Conservation (phyloP, 306 rosid genomes). For the Trifolium dubium region DNA sequence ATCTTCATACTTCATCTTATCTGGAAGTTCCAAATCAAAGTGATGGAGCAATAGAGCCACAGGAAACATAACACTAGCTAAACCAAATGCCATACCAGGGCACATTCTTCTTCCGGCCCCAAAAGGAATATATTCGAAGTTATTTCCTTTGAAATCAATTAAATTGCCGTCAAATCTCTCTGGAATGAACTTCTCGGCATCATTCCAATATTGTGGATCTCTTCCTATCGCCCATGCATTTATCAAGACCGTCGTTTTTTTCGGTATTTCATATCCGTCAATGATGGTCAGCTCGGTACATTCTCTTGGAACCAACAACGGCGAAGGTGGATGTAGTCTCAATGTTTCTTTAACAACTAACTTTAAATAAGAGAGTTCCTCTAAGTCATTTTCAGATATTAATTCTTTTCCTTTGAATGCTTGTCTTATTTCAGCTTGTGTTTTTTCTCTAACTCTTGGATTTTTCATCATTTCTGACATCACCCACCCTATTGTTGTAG, state of each 20-base stretch:
- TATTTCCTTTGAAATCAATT: conserved; percentile 2
- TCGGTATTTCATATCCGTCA: not conserved
- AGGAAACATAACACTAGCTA: conserved; percentile 2
- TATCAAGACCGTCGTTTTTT: not conserved
- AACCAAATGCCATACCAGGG: conserved; percentile 2
- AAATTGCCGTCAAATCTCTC: conserved; percentile 18
- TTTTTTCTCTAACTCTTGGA: conserved; percentile 24
- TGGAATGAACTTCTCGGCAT: conserved; percentile 22
- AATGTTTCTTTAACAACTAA: conserved; percentile 19
- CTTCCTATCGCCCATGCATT: conserved; percentile 24
- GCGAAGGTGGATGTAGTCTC: conserved; percentile 2
- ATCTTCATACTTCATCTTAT: not conserved
- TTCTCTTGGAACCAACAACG: conserved; percentile 1
- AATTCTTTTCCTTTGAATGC: not conserved
- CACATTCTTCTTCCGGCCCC: conserved; percentile 24
- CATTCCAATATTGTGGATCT: conserved; percentile 23
- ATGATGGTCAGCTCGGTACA: not conserved
- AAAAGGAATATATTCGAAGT: conserved; percentile 14
- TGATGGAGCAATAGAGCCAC: conserved; percentile 7
- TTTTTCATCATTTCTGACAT: conserved; percentile 38
- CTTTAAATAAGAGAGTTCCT: conserved; percentile 28
- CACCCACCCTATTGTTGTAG: conserved; percentile 30
- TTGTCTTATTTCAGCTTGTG: conserved; percentile 37
- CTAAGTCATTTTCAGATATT: conserved; percentile 3
- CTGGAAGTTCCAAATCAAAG: not conserved